These are phyloP conservation scores for Solanum chacoense DNA, from an alignment of 305 asterid genomes.

Conservation along the genomic window DNA sequence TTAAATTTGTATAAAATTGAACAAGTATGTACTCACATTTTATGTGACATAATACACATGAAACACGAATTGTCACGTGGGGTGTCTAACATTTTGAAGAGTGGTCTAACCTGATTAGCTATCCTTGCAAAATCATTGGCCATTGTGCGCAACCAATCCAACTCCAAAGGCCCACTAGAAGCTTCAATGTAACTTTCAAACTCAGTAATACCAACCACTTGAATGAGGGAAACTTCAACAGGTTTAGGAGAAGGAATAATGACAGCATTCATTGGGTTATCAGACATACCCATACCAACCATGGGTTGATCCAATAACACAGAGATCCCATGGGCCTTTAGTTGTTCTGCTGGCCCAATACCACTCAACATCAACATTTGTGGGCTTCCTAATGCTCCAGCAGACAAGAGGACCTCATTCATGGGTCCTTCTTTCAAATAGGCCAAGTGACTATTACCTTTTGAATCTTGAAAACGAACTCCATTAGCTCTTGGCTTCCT, in stretches of 20 bases:
- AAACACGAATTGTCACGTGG: not conserved
- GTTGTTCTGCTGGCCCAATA: conserved; percentile 32
- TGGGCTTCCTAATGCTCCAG: conserved; percentile 89
- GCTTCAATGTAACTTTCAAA: conserved; percentile 52
- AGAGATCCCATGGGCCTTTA: conserved; percentile 8
- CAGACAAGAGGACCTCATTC: conserved; percentile 51
- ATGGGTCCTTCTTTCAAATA: conserved; percentile 24
- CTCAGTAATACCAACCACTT: conserved; percentile 53
- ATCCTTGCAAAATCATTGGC: conserved; percentile 13
- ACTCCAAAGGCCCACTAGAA: conserved; percentile 27
- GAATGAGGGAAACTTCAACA: conserved; percentile 42
- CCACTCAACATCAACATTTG: conserved; percentile 70
- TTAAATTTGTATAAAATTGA: too few species aligned
- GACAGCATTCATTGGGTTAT: conserved; percentile 57
- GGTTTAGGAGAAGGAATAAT: conserved; percentile 37
- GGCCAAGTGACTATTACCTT: conserved; percentile 32
- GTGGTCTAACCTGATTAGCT: conserved; percentile 30
- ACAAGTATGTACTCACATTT: too few species aligned
- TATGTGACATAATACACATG: too few species aligned
- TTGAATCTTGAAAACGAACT: conserved; percentile 36
- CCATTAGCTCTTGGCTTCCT: conserved; percentile 35
- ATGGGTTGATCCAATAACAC: conserved; percentile 20
- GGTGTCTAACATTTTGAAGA: not conserved
- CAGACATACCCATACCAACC: conserved; percentile 51
- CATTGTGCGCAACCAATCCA: conserved; percentile 16